Percentiles rank a stretch among this genome's conserved stretches.
These are phyloP conservation scores for Salvia hispanica DNA, from an alignment of 257 asterid genomes.

Conservation along the genomic window DNA sequence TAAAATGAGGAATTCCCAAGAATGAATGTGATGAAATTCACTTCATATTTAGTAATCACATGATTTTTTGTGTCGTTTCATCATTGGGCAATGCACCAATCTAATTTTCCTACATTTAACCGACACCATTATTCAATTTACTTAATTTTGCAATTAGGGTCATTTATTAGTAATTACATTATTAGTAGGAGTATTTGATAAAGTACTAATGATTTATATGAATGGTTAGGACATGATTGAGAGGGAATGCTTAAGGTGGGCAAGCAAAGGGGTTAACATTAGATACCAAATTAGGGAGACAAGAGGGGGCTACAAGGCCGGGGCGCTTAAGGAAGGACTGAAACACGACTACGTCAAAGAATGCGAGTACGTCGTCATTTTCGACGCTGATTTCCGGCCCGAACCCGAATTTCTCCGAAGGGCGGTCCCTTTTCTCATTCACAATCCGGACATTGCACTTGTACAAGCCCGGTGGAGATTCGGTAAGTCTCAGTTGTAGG, in stretches of 20 bases:
- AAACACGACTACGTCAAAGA: conserved; percentile 70
- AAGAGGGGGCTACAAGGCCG: conserved; percentile 95
- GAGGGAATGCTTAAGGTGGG: conserved; percentile 90
- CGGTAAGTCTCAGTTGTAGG: conserved; percentile 47
- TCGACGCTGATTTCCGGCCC: conserved; percentile 95
- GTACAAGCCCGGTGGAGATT: conserved; percentile 98
- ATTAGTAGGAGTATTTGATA: background rate
- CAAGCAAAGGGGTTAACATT: conserved; percentile 78
- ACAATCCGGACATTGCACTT: conserved; percentile 74
- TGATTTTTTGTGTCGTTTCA: background rate
- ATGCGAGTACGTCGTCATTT: conserved; percentile 82
- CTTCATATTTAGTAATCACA: background rate
- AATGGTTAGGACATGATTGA: conserved; percentile 83
- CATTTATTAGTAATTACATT: background rate
- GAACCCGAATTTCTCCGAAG: conserved; percentile 91
- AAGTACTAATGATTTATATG: background rate
- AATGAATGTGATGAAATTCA: too few species aligned
- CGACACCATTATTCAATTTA: conserved; percentile 5
- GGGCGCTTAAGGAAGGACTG: conserved; percentile 94
- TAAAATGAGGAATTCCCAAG: too few species aligned
- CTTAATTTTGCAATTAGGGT: background rate
- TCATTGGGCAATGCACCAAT: background rate
- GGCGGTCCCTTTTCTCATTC: conserved; percentile 76
- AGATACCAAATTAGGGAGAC: conserved; percentile 75
- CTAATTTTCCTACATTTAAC: background rate